These are phyloP conservation scores for Lagenaria siceraria DNA, from an alignment of 306 rosid genomes.

Conservation along the genomic window DNA sequence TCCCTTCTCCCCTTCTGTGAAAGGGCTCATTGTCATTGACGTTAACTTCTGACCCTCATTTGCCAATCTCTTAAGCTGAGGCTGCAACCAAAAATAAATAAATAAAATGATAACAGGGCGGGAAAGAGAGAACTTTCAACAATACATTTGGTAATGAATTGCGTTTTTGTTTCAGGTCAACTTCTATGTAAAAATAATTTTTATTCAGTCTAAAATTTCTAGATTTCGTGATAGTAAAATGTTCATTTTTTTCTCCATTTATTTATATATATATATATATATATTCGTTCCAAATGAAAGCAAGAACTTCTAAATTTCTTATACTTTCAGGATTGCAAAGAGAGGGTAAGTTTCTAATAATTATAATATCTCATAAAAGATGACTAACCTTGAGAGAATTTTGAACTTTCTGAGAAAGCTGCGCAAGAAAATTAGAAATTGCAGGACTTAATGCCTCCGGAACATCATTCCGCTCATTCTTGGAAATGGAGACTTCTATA, in stretches of 20 bases:
- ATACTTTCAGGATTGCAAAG: no score
- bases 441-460: conserved; percentile 29
- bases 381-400: conserved; percentile 50
- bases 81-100: conserved; percentile 24
- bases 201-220: background rate
- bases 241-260: no score
- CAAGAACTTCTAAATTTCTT: no score
- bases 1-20: conserved; percentile 15
- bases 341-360: no score
- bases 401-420: conserved; percentile 58
- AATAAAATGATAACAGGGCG: background rate
- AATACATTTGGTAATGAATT: background rate
- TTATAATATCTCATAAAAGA: background rate
- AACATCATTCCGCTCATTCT: conserved; percentile 28
- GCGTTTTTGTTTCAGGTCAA: background rate
- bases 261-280: no score
- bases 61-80: conserved; percentile 49
- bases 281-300: background rate
- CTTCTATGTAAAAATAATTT: background rate
- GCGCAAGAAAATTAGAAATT: conserved; percentile 46
- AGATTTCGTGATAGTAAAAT: background rate
- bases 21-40: conserved; percentile 20
- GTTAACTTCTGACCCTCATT: conserved; percentile 27
- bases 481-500: conserved; percentile 19
- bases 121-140: background rate